Evolutionary conservation across 2,329 filamentous ascomycete species (phyloP).

Genomic region (Neoscytalidium dimidiatum): DNA sequence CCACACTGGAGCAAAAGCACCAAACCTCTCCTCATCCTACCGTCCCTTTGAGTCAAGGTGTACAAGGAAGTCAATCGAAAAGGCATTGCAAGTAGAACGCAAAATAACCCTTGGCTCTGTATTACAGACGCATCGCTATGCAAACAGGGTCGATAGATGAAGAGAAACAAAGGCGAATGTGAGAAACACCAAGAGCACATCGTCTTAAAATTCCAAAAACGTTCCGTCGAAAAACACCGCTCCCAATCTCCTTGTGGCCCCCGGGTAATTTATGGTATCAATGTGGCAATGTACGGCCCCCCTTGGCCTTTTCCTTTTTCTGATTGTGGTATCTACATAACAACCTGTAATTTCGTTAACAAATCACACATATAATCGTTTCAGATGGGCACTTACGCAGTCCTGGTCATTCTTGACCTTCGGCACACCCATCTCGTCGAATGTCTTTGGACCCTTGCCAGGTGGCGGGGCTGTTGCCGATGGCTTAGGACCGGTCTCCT

Average conservation of each 20-base stretch:
- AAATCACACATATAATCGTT: background rate
- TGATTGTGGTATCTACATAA: conserved; percentile 23
- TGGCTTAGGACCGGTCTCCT: conserved; percentile 31
- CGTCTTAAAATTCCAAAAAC: background rate
- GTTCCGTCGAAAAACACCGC: background rate
- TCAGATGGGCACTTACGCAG: conserved; percentile 68
- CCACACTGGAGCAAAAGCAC: background rate
- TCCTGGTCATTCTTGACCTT: conserved; percentile 80
- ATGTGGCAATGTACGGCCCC: background rate
- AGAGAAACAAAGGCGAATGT: background rate
- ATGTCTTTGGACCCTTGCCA: conserved; percentile 76
- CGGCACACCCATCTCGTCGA: conserved; percentile 97
- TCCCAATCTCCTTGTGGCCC: background rate
- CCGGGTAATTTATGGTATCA: conserved; percentile 6
- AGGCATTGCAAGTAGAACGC: background rate
- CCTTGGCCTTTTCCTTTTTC: background rate
- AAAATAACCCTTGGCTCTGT: background rate
- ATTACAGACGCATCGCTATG: conserved; percentile 14
- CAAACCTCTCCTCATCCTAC: background rate
- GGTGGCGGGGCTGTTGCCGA: conserved; percentile 25
- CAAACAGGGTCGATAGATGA: conserved; percentile 3
- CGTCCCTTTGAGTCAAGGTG: background rate
- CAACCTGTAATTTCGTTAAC: conserved; percentile 25
- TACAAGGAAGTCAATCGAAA: conserved; percentile 1
- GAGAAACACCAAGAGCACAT: background rate